A percentile compares a stretch with the other conserved stretches of the same genome.
Evolutionary conservation across 2,329 filamentous ascomycete species (phyloP).

Genomic region (Xylariaceae sp.): DNA sequence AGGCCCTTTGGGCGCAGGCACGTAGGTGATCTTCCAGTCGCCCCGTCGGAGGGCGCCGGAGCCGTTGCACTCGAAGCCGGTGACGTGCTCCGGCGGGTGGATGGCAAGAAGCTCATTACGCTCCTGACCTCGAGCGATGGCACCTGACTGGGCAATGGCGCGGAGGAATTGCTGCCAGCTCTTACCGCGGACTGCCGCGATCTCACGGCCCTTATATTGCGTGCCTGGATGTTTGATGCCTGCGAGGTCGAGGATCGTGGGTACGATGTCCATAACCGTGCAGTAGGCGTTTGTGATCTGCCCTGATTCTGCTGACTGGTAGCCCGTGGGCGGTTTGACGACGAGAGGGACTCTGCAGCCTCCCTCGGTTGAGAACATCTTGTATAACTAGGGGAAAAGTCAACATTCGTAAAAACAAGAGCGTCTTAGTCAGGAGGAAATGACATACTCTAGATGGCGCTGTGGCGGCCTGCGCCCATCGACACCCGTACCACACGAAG

Average conservation of each 20-base stretch:
- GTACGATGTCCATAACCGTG: conserved; percentile 48
- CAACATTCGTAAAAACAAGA: no score
- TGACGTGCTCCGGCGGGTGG: conserved; percentile 5
- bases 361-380: conserved; percentile 39
- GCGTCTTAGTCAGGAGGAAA: no score
- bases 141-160: neutral
- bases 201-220: conserved; percentile 14
- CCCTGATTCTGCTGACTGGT: conserved; percentile 2
- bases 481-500: conserved; percentile 50
- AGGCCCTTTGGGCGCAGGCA: conserved; percentile 10
- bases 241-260: conserved; percentile 44
- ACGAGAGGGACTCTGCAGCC: conserved; percentile 49
- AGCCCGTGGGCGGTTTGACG: conserved; percentile 7
- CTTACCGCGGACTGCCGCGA: conserved; percentile 12
- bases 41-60: conserved; percentile 10
- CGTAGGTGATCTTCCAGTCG: conserved; percentile 11
- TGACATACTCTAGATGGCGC: conserved; percentile 3
- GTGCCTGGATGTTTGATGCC: conserved; percentile 33
- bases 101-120: neutral
- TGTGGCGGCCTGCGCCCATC: conserved; percentile 39
- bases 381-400: conserved; percentile 2
- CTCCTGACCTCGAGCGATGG: neutral
- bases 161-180: conserved; percentile 15
- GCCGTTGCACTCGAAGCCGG: conserved; percentile 8
- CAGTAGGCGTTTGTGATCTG: conserved; percentile 45